Evolutionary conservation across 805 yeast genomes (phyloP).

Genomic region (Candida easanensis): DNA sequence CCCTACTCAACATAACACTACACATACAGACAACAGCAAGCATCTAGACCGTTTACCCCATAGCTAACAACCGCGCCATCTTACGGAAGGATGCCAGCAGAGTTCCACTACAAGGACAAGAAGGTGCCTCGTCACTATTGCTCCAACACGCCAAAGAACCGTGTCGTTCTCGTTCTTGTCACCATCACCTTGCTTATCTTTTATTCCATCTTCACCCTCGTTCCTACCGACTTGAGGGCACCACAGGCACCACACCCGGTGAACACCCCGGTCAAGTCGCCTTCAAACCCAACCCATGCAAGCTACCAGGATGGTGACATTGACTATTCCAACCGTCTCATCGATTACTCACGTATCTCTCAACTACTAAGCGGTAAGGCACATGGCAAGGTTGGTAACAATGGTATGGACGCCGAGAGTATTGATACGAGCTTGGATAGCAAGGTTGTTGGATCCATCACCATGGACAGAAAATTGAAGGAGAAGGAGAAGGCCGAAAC

Average conservation of each 20-base stretch:
- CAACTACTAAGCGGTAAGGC: not conserved
- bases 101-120: slow-evolving; percentile 9
- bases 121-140: not conserved
- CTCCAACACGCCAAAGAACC: slow-evolving; percentile 1
- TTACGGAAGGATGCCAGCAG: not conserved
- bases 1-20: too few relatives aligned
- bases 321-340: slow-evolving; percentile 10
- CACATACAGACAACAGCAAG: too few relatives aligned
- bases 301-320: slow-evolving; percentile 11
- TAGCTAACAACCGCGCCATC: not conserved
- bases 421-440: slow-evolving; percentile 19
- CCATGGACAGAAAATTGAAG: slow-evolving; percentile 1
- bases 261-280: not conserved
- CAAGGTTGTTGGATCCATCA: slow-evolving; percentile 18
- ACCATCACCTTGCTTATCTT: slow-evolving; percentile 1
- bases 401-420: slow-evolving; percentile 9
- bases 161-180: slow-evolving; percentile 1
- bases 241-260: not conserved
- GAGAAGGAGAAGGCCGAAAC: not conserved
- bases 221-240: not conserved
- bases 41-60: too few relatives aligned
- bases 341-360: slow-evolving; percentile 4
- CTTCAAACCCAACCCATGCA: not conserved
- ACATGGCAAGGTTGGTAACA: not conserved
- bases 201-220: slow-evolving; percentile 5